These are phyloP conservation scores for Epipyxis sp. DNA, from an alignment of 108 stramenopile genomes.

Conservation along the genomic window DNA sequence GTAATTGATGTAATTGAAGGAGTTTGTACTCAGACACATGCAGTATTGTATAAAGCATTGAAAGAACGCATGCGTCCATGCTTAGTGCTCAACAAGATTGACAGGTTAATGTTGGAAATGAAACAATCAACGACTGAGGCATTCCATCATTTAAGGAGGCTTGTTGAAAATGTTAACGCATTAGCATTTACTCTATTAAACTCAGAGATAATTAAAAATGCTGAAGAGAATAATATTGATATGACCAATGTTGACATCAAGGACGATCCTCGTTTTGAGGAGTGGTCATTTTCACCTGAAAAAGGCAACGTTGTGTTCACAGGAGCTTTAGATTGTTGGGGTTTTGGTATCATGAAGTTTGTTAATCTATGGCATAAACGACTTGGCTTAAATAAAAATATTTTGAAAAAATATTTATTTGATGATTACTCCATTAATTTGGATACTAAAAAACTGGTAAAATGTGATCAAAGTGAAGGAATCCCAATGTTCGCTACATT, in stretches of 20 bases:
- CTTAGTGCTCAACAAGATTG: slow-evolving; percentile 67
- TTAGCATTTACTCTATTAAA: slow-evolving; percentile 45
- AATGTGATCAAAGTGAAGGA: slow-evolving; percentile 12
- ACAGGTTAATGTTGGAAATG: slow-evolving; percentile 47
- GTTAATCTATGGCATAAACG: slow-evolving; percentile 45
- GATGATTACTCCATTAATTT: slow-evolving; percentile 53
- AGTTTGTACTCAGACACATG: slow-evolving; percentile 86
- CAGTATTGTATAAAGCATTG: slow-evolving; percentile 86
- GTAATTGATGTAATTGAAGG: slow-evolving; percentile 96
- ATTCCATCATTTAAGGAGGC: slow-evolving; percentile 74
- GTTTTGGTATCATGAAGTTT: slow-evolving; percentile 72
- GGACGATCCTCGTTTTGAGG: neutral
- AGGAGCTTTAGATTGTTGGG: slow-evolving; percentile 89
- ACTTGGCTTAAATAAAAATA: slow-evolving; percentile 40
- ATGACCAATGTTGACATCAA: slow-evolving; percentile 41
- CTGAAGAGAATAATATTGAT: neutral
- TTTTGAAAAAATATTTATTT: slow-evolving; percentile 51
- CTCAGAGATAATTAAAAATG: slow-evolving; percentile 21
- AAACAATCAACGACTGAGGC: slow-evolving; percentile 74
- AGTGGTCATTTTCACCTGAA: slow-evolving; percentile 86
- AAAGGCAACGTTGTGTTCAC: slow-evolving; percentile 92
- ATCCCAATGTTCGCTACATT: slow-evolving; percentile 57
- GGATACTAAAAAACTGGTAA: slow-evolving; percentile 49
- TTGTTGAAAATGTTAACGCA: slow-evolving; percentile 92
- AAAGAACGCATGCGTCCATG: slow-evolving; percentile 75